Base-by-base conservation (phyloP, 2,329 filamentous ascomycete genomes). In the Conoideocrella luteorostrata region DNA sequence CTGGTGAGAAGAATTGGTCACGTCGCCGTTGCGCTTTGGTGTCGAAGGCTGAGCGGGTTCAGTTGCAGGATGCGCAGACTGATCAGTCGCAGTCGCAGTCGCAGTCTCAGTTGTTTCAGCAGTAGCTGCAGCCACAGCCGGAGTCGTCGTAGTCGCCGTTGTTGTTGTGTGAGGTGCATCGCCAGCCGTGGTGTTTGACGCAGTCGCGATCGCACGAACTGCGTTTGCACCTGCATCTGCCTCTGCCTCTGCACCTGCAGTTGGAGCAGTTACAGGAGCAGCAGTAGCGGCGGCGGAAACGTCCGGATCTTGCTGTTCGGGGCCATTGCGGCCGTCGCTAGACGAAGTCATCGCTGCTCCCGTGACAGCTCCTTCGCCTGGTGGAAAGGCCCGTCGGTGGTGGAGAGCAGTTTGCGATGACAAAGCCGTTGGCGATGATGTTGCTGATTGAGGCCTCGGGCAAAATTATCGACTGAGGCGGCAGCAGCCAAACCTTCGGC, bases 291-390 rank as follows among this genome's bases (percentile, higher is more conserved):
- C 17, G 21, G 28, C 20, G 9, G 41, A 18, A 10, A 18, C 26
- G 18, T 21, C 35, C 10, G 21, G 5, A 22, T 4, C 30, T 15
- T 34, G 21, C 5, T 39, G 40, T 4, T 41, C 41, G 29, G 28
- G 47, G 55, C 55, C 56, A 51, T 56, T 52, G 48, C 59, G 64
- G 63, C 63, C 66, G 61, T 61, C 67, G 61, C 67, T 67, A 59
- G 74, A 75, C 75, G 74, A 78, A 76, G 72, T 77, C 75, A 78
- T 78, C 73, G 74, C 75, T 77, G 64, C 66, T 70, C 62, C 59
- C 36, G 50, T 54, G 62, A 72, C 72, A 75, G 74, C 74, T 77
- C 72, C 67, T 77, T 74, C 73, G 72, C 69, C 74, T 63, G 54
- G 43, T 38, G 26, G 29, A 30, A 39, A 38, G 46, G 46, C 28